phyloP scores from a whole-genome alignment of 495 filamentous ascomycete species.

The Lophiostoma macrostomum region DNA sequence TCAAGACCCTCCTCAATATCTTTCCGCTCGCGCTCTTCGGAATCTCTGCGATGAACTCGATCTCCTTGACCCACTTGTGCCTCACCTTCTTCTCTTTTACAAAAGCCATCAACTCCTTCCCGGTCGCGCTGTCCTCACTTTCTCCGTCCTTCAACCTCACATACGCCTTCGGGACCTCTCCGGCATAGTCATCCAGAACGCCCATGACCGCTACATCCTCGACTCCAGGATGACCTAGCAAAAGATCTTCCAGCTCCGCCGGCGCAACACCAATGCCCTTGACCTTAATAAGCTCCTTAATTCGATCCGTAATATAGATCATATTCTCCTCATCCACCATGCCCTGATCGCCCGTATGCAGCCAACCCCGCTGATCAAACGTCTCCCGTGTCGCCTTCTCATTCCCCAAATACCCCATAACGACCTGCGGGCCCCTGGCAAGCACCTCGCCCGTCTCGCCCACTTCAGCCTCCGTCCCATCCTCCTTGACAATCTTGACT shows the following conservation, averaged over 20 bases:
- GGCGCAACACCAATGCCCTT: constrained; percentile 70
- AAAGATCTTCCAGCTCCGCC: constrained; percentile 64
- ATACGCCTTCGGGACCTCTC: constrained; percentile 65
- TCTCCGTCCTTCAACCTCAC: constrained; percentile 50
- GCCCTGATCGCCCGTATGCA: constrained; percentile 69
- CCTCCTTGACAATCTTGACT: constrained; percentile 57
- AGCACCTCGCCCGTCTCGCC: constrained; percentile 61
- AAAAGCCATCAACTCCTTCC: constrained; percentile 49
- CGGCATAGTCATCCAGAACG: constrained; percentile 57
- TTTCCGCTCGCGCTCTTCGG: constrained; percentile 69
- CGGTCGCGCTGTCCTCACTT: constrained; percentile 36
- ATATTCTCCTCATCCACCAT: constrained; percentile 55
- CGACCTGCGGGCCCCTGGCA: constrained; percentile 53
- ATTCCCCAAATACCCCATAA: constrained; percentile 59
- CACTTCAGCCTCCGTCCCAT: constrained; percentile 47
- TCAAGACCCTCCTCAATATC: constrained; percentile 60
- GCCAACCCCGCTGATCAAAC: constrained; percentile 57
- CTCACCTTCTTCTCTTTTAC: constrained; percentile 60
- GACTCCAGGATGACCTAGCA: constrained; percentile 56
- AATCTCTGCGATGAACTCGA: constrained; percentile 61
- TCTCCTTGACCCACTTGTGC: constrained; percentile 64
- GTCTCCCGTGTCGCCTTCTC: constrained; percentile 56
- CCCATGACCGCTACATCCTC: constrained; percentile 60
- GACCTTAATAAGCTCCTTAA: constrained; percentile 78
- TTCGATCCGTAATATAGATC: constrained; percentile 68